These are phyloP conservation scores for Simmondsia chinensis DNA, from an alignment of 148 eudicot genomes.

Conservation along the genomic window DNA sequence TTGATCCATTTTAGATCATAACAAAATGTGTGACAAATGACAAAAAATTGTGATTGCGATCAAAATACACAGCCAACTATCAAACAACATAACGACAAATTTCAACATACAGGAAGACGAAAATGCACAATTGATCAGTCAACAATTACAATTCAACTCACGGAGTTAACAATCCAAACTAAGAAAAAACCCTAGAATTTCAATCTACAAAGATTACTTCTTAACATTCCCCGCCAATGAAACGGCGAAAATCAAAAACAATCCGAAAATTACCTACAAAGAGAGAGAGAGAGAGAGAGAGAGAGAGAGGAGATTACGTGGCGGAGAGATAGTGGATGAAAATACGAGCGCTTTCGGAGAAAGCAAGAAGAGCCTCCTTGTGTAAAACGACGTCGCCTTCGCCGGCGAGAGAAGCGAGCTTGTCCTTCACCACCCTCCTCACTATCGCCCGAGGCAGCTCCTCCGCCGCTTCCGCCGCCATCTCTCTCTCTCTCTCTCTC, in stretches of 20 bases:
- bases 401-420: conserved; percentile 50
- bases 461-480: conserved; percentile 41
- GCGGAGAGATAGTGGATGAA: conserved; percentile 97
- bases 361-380: conserved; percentile 64
- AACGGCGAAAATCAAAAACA: too few relatives aligned
- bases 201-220: too few relatives aligned
- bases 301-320: conserved; percentile 34
- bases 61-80: too few relatives aligned
- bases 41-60: too few relatives aligned
- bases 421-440: conserved; percentile 74
- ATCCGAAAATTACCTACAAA: not conserved
- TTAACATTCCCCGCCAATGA: too few relatives aligned
- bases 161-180: too few relatives aligned
- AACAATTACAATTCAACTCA: too few relatives aligned
- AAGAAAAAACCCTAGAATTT: not conserved
- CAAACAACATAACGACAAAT: too few relatives aligned
- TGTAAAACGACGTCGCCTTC: conserved; percentile 50
- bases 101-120: too few relatives aligned
- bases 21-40: too few relatives aligned
- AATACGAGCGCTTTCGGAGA: conserved; percentile 82
- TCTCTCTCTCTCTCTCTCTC: conserved; percentile 2
- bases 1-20: too few relatives aligned
- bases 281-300: conserved; percentile 2
- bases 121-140: too few relatives aligned
- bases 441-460: conserved; percentile 84